phyloP scores from a whole-genome alignment of 1,284 basidiomycete species.

The Laetiporus sulphureus region DNA sequence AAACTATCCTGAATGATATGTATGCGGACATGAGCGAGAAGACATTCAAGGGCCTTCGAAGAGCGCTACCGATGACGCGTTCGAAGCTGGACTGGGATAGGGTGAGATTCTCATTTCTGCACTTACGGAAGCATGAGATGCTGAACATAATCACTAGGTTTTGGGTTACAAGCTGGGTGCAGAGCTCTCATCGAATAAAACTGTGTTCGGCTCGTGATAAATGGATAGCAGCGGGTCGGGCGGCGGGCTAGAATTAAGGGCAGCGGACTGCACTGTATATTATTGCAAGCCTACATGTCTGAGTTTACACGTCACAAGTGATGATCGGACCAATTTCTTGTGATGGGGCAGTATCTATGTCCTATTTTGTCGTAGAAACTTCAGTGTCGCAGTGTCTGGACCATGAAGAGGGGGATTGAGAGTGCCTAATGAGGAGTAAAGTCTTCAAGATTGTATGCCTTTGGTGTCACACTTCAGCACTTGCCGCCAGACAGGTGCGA shows the following conservation, averaged over 20 bases:
- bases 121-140: background rate
- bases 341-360: too few relatives aligned
- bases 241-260: too few relatives aligned
- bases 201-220: conserved; percentile 39
- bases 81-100: conserved; percentile 95
- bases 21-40: conserved; percentile 87
- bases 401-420: too few relatives aligned
- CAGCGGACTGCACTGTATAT: too few relatives aligned
- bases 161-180: conserved; percentile 82
- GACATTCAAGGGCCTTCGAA: conserved; percentile 83
- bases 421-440: too few relatives aligned
- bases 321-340: too few relatives aligned
- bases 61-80: conserved; percentile 86
- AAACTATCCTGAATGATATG: conserved; percentile 69
- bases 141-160: conserved; percentile 37
- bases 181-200: conserved; percentile 72
- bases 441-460: background rate
- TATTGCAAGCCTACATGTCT: too few relatives aligned
- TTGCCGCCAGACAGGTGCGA: conserved; percentile 52
- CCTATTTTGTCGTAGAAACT: too few relatives aligned
- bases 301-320: too few relatives aligned
- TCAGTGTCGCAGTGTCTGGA: too few relatives aligned
- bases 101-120: conserved; percentile 33
- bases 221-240: background rate
- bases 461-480: conserved; percentile 43